Evolutionary conservation across 345 rosid species (phyloP).

Genomic region (Brassica incana): DNA sequence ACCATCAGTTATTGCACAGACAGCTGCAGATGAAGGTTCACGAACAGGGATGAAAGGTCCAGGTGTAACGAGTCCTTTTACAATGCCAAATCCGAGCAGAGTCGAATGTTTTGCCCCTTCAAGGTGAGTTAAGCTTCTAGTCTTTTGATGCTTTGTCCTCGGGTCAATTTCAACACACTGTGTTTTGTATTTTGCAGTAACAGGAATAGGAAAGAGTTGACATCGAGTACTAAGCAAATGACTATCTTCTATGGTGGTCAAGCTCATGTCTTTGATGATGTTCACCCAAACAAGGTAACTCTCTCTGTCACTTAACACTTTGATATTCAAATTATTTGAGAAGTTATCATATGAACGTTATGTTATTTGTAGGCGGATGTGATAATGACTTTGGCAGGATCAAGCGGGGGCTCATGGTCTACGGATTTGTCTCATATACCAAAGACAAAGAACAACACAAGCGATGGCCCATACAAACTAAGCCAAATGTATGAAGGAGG

Average conservation of each 20-base stretch:
- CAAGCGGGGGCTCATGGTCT: constrained; percentile 96
- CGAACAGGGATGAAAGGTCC: constrained; percentile 92
- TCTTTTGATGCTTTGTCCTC: constrained; percentile 30
- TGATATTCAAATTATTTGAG: neutral
- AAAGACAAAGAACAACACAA: constrained; percentile 25
- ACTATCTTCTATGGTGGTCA: constrained; percentile 97
- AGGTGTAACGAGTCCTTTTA: constrained; percentile 53
- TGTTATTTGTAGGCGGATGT: constrained; percentile 67
- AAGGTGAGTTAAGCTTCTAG: constrained; percentile 45
- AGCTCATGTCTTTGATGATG: constrained; percentile 99
- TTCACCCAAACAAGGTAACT: constrained; percentile 86
- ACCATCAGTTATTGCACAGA: constrained; percentile 42
- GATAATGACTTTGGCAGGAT: constrained; percentile 95
- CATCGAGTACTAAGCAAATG: constrained; percentile 75
- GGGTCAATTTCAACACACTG: neutral
- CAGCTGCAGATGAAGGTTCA: constrained; percentile 99
- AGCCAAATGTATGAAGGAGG: constrained; percentile 34
- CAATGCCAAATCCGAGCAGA: constrained; percentile 46
- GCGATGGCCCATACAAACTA: constrained; percentile 22
- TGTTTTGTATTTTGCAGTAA: constrained; percentile 20
- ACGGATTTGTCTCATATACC: constrained; percentile 68
- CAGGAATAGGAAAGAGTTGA: constrained; percentile 56
- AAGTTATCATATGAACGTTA: neutral
- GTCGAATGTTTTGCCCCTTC: constrained; percentile 42
- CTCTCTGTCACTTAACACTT: neutral